These are phyloP conservation scores for Oehlia diaphana DNA, from an alignment of 192 early-diverging fungal genomes.

Conservation along the genomic window DNA sequence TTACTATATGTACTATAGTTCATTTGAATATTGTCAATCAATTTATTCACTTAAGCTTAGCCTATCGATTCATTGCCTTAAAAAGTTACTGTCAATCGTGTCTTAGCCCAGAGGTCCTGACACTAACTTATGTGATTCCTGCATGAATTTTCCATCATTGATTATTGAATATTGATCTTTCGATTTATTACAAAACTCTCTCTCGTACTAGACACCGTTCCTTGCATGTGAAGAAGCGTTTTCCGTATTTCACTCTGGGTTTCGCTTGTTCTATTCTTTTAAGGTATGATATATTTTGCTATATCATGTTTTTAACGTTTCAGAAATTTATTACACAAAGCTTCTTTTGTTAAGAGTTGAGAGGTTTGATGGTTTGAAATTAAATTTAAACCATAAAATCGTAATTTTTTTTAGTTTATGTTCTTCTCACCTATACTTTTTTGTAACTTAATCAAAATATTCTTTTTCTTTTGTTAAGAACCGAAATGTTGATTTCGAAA, in stretches of 20 bases:
- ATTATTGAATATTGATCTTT: not conserved
- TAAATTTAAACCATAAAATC: not conserved
- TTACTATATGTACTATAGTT: not conserved
- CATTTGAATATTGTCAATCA: not conserved
- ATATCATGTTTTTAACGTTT: not conserved
- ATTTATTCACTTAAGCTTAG: not conserved
- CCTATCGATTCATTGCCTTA: not conserved
- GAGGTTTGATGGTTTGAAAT: not conserved
- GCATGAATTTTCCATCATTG: not conserved
- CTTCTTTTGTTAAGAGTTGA: not conserved
- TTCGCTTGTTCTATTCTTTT: not conserved
- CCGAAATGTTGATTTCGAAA: not conserved
- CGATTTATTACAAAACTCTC: not conserved
- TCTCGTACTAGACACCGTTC: not conserved
- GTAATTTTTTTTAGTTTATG: not conserved
- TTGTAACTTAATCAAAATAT: not conserved
- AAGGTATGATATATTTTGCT: not conserved
- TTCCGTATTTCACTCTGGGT: not conserved
- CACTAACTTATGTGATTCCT: not conserved
- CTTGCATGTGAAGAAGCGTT: not conserved
- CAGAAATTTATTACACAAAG: not conserved
- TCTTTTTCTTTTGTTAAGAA: not conserved
- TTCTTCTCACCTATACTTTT: not conserved
- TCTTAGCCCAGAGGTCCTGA: not conserved
- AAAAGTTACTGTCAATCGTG: not conserved